Conservation (phyloP, 129 eudicot genomes). For the Artemisia annua region DNA sequence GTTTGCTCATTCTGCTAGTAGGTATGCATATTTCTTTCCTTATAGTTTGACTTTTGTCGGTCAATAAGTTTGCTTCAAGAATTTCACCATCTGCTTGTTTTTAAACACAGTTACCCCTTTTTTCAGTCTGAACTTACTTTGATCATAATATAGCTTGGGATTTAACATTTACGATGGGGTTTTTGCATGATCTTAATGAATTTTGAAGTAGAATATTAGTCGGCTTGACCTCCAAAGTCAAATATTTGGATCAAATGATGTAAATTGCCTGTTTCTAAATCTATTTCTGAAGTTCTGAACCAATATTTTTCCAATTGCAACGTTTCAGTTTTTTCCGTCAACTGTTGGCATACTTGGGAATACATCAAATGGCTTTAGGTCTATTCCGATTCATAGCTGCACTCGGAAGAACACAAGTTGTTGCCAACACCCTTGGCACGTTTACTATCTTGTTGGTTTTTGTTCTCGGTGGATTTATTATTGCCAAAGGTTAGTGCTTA, state of each 20-base stretch:
- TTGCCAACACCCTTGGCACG: slow-evolving; percentile 76
- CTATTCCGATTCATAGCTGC: slow-evolving; percentile 82
- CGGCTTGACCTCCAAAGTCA: slow-evolving; percentile 11
- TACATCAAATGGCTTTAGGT: slow-evolving; percentile 89
- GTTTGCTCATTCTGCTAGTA: slow-evolving; percentile 75
- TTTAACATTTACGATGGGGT: background rate
- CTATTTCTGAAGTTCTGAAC: background rate
- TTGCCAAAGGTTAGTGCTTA: slow-evolving; percentile 75
- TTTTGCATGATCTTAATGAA: background rate
- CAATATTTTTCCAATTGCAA: background rate
- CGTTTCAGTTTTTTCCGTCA: slow-evolving; percentile 75
- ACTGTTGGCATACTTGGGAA: slow-evolving; percentile 65
- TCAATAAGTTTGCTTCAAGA: background rate
- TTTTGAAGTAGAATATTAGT: background rate
- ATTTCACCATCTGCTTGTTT: background rate
- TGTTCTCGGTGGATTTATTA: slow-evolving; percentile 85
- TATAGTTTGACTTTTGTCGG: slow-evolving; percentile 26
- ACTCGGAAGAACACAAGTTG: slow-evolving; percentile 86
- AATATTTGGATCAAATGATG: slow-evolving; percentile 8
- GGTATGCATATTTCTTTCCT: slow-evolving; percentile 39
- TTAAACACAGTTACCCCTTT: too few species aligned
- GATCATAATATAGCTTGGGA: background rate
- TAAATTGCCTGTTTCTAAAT: too few species aligned
- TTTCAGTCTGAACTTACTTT: background rate
- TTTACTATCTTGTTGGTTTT: slow-evolving; percentile 66